Base-by-base conservation (phyloP, 495 filamentous ascomycete genomes). In the Talaromyces thailandensis region DNA sequence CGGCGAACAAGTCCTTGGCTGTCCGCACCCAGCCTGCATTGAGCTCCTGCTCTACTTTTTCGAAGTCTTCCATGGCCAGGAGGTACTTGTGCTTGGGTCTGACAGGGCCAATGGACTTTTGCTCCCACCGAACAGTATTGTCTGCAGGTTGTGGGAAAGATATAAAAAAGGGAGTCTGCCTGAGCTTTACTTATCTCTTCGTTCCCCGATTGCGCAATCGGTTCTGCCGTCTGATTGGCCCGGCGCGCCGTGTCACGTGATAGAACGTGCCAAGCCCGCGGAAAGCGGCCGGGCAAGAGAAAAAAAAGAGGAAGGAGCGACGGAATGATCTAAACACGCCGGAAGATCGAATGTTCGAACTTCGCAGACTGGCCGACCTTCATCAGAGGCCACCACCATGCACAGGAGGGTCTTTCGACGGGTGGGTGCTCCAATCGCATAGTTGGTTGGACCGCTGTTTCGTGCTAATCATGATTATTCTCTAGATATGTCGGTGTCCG, bases 1-100 rank as follows among this genome's bases (percentile, higher is more conserved):
- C 94, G 23, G 94, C 85, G 70, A 92, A 87, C 61, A 98, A 78
- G 74, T 99, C 95, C 78, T 99, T 99, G 67, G 88, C 70, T n/a
- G 91, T 91, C 67, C 79, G 79, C 60, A 78, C 67, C 60, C 74
- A 66, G 25, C 73, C 78, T 11, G 66, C 74, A 24, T 59, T 63
- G 52, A 69, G 35, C 26, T 72, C 72, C 66, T 77, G 69, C 59
- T 75, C 64, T 25, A 75, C 55, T 26, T 73, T 71, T 37, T 77
- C 75, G 59, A 78, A 69, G 5, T 73, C 69, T 64, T 76, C 72
- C 59, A 69, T 68, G 60, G 67, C 67, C 57, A 23, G 14, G 8
- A 16, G 7, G 52, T 32, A 52, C 18, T 26, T 31, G 18, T 18
- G 5, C 40, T 45, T 18, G 40, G n/a, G 5, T 18, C 40, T 6